Evolutionary conservation across 352 stramenopile genomes (phyloP).

Genomic region (Halophytophthora polymorphica): DNA sequence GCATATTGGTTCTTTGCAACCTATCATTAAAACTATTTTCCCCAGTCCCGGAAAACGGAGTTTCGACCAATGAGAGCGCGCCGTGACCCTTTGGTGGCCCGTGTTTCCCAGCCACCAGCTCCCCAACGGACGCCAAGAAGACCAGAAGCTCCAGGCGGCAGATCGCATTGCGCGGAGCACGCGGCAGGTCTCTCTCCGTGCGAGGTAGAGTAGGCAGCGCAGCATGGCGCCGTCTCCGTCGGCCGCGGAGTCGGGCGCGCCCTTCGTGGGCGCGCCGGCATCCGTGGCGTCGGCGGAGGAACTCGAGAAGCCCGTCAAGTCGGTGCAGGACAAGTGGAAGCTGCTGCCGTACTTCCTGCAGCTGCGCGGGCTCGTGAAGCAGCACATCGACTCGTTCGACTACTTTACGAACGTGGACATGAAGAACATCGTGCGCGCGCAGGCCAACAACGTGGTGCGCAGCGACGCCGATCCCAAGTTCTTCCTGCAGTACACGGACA

Average conservation of each 20-base stretch:
- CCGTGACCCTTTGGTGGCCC: no score
- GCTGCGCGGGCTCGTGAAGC: slow-evolving; percentile 90
- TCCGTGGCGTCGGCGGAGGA: slow-evolving; percentile 43
- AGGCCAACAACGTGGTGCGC: slow-evolving; percentile 89
- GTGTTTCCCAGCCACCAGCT: no score
- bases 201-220: not conserved
- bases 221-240: slow-evolving; percentile 34
- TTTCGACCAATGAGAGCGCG: no score
- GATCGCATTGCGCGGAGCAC: slow-evolving; percentile 24
- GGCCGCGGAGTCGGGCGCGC: not conserved
- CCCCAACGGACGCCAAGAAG: no score
- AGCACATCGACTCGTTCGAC: slow-evolving; percentile 99
- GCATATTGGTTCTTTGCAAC: no score
- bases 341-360: slow-evolving; percentile 98
- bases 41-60: no score
- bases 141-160: slow-evolving; percentile 10
- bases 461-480: slow-evolving; percentile 97
- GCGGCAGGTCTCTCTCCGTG: no score
- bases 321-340: slow-evolving; percentile 97
- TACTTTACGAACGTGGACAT: slow-evolving; percentile 99
- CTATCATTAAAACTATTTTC: no score
- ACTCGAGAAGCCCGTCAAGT: slow-evolving; percentile 67
- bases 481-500: slow-evolving; percentile 98
- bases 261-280: not conserved
- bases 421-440: slow-evolving; percentile 97